phyloP scores from a whole-genome alignment of 2,329 filamentous ascomycete species.

The Neopestalotiopsis sp. region DNA sequence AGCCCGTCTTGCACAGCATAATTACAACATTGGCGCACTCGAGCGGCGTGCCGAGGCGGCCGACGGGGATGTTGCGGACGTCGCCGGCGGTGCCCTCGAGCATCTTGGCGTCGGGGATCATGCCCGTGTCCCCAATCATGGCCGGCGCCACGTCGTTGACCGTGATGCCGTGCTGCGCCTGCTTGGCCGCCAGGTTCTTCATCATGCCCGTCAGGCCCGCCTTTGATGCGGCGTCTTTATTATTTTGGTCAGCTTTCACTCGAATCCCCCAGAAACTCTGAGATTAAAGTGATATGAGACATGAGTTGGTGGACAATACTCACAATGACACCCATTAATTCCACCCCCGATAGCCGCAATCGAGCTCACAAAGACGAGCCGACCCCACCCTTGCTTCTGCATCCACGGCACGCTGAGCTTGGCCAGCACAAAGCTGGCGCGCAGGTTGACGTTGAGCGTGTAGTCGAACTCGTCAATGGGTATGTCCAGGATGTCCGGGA shows the following conservation, averaged over 20 bases:
- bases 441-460: constrained; percentile 65
- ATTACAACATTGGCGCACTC: constrained; percentile 66
- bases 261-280: too few species aligned
- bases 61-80: constrained; percentile 63
- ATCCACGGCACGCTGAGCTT: constrained; percentile 66
- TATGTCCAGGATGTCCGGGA: constrained; percentile 61
- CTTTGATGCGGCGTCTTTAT: constrained; percentile 64
- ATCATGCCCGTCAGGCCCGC: constrained; percentile 68
- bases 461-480: constrained; percentile 67
- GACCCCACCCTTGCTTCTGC: constrained; percentile 64
- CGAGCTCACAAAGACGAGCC: constrained; percentile 67
- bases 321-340: constrained; percentile 63
- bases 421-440: constrained; percentile 65
- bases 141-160: constrained; percentile 73
- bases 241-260: too few species aligned
- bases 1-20: constrained; percentile 66
- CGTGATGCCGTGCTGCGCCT: constrained; percentile 65
- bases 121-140: constrained; percentile 69
- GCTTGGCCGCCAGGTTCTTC: constrained; percentile 64
- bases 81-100: constrained; percentile 60
- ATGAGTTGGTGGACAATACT: too few species aligned
- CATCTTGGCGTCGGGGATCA: constrained; percentile 62
- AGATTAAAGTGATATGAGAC: too few species aligned
- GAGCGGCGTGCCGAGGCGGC: constrained; percentile 60
- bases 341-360: constrained; percentile 68